A percentile compares a stretch with the other conserved stretches of the same genome.
These are phyloP conservation scores for Yamadazyma tumulicola DNA, from an alignment of 805 yeast genomes.

Conservation along the genomic window DNA sequence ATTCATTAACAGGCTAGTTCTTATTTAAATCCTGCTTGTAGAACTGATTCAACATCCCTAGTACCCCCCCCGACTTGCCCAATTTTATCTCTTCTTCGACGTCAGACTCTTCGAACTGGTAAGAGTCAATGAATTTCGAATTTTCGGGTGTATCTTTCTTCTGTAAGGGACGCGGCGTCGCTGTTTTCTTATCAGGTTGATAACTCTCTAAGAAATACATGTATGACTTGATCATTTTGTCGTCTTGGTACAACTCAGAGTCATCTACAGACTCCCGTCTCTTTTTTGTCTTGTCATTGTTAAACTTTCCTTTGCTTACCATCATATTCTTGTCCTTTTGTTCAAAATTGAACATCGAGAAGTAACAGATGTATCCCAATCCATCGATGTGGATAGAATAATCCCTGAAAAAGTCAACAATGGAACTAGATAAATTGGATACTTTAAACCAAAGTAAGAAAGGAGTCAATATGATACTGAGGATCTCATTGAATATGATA, in stretches of 20 bases:
- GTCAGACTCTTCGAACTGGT: not conserved
- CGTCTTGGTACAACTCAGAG: constrained; percentile 48
- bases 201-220: constrained; percentile 84
- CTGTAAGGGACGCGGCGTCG: not conserved
- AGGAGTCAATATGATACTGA: constrained; percentile 82
- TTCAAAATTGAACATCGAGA: constrained; percentile 87
- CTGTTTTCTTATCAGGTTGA: constrained; percentile 22
- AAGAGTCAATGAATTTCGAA: not conserved
- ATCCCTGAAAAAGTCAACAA: constrained; percentile 89
- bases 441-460: constrained; percentile 83
- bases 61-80: constrained; percentile 60
- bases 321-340: constrained; percentile 49
- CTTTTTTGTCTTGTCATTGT: constrained; percentile 12
- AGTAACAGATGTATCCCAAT: constrained; percentile 88
- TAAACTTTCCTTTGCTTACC: constrained; percentile 15
- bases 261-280: constrained; percentile 14
- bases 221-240: constrained; percentile 89
- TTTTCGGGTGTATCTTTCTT: not conserved
- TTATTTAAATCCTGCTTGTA: constrained; percentile 49
- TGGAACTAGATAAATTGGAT: constrained; percentile 66
- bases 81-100: constrained; percentile 24
- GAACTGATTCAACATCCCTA: constrained; percentile 77
- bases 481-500: constrained; percentile 70
- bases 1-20: not conserved
- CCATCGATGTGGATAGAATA: constrained; percentile 90